Evolutionary conservation across 371 early-diverging fungal species (phyloP), one percentile per base, ranked within the genome.

Genomic region (Mucor lusitanicus): DNA sequence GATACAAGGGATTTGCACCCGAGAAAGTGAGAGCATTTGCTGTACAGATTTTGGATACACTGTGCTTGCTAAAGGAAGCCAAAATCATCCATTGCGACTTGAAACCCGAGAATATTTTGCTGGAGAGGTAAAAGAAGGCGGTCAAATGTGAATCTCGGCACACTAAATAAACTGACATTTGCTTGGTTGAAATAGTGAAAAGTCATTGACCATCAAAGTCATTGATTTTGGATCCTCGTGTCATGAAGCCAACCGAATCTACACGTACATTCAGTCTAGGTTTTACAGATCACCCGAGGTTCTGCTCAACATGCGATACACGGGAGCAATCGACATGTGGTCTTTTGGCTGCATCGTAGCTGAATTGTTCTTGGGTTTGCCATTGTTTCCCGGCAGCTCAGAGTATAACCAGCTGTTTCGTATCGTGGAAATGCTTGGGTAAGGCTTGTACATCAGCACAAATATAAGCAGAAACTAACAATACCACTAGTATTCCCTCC

Each of bases 261-360:
- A 95, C 72, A 97, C 97, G 6, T 99, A 99, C 80, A 98, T 99
- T 60, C 99, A 99, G 77, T 96, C 97, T 1, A 90, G 99, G 35
- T 99, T 97, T 80, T 99, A 99, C 72, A 88, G 99, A 58, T 92
- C 96, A 17, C 99, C 99, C 5, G 99, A 99, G 77, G 96, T 99
- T 0, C 77, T 99, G 8, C 81, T 99, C 11, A 99, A 98, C 0
- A 78, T 97, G 33, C 92, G 95, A 61, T 94, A 98, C 81, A 91
- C 96, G 3, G 89, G 95, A 33, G 85, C 95, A n/a, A 97, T 98
- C 46, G 99, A 99, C 75, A 97, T 99, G 90, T 99, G 99, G 99
- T 96, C 98, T 4, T 82, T 99, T 7, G 99, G 99, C 0, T 99
- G 99, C 76, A 96, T 99, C 65, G 95, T 97, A 19, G 98, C 96